phyloP scores from a whole-genome alignment of 179 eudicot genomes.

The Monotropa hypopitys region DNA sequence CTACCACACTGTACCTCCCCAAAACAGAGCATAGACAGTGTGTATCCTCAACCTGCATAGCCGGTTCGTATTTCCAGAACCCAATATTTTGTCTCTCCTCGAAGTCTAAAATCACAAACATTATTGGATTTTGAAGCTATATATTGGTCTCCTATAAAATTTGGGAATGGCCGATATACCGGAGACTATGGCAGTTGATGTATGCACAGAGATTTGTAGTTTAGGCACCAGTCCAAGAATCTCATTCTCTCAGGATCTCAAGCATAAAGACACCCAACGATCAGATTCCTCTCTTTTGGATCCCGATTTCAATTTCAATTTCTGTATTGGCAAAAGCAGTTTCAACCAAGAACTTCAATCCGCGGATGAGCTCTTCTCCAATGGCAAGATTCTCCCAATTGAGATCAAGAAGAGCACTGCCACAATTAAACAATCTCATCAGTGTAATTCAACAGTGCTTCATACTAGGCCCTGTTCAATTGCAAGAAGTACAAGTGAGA shows the following conservation, averaged over 20 bases:
- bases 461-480: background rate
- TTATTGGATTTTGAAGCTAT: background rate
- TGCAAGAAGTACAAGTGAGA: background rate
- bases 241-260: constrained; percentile 65
- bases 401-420: constrained; percentile 14
- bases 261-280: constrained; percentile 20
- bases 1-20: constrained; percentile 5
- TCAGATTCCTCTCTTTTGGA: constrained; percentile 27
- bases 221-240: constrained; percentile 47
- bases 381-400: constrained; percentile 62
- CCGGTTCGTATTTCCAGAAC: background rate
- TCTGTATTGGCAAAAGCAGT: constrained; percentile 11
- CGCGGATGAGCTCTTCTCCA: constrained; percentile 75
- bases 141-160: background rate
- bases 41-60: background rate
- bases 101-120: background rate
- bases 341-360: constrained; percentile 28
- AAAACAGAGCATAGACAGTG: constrained; percentile 9
- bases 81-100: constrained; percentile 5
- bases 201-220: constrained; percentile 31
- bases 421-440: background rate
- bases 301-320: constrained; percentile 38
- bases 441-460: background rate
- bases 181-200: constrained; percentile 54
- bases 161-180: background rate